These are phyloP conservation scores for Pythium angustatum DNA, from an alignment of 352 stramenopile genomes.

Conservation along the genomic window DNA sequence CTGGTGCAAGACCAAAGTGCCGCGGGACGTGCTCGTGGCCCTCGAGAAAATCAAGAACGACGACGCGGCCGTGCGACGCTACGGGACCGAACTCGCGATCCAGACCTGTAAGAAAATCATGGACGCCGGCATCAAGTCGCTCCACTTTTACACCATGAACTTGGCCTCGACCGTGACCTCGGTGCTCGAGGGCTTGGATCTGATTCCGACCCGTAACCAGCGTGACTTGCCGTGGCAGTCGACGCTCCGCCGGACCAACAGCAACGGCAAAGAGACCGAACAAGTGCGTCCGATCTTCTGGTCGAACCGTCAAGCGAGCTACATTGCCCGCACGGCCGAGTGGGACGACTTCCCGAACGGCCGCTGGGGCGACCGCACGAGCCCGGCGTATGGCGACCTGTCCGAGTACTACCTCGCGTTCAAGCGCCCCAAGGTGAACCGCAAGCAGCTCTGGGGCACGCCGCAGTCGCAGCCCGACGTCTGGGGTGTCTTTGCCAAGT, in stretches of 20 bases:
- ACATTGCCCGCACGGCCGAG: constrained; percentile 94
- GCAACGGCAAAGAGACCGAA: constrained; percentile 68
- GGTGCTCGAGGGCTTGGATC: constrained; percentile 77
- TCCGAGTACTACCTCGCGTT: constrained; percentile 94
- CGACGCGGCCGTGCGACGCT: constrained; percentile 91
- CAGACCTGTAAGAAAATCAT: constrained; percentile 93
- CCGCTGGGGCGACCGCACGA: constrained; percentile 94
- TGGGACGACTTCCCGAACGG: constrained; percentile 98
- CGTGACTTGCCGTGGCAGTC: constrained; percentile 76
- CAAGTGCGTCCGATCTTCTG: constrained; percentile 97
- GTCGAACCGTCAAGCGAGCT: constrained; percentile 97
- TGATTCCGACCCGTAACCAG: constrained; percentile 63
- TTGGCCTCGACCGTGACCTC: constrained; percentile 84
- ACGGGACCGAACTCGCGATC: constrained; percentile 93
- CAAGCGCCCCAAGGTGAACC: constrained; percentile 78
- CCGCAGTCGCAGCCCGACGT: constrained; percentile 89
- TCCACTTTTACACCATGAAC: constrained; percentile 97
- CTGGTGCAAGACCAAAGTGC: constrained; percentile 97
- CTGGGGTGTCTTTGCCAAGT: constrained; percentile 93
- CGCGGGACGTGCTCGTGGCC: constrained; percentile 72
- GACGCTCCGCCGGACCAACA: constrained; percentile 59
- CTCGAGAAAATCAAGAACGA: constrained; percentile 93
- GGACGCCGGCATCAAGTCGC: constrained; percentile 63
- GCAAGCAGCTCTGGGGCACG: constrained; percentile 77
- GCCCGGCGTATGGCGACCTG: constrained; percentile 95